These are phyloP conservation scores for Melocanna baccifera DNA, from an alignment of 176 grass and related monocot species.

Conservation along the genomic window DNA sequence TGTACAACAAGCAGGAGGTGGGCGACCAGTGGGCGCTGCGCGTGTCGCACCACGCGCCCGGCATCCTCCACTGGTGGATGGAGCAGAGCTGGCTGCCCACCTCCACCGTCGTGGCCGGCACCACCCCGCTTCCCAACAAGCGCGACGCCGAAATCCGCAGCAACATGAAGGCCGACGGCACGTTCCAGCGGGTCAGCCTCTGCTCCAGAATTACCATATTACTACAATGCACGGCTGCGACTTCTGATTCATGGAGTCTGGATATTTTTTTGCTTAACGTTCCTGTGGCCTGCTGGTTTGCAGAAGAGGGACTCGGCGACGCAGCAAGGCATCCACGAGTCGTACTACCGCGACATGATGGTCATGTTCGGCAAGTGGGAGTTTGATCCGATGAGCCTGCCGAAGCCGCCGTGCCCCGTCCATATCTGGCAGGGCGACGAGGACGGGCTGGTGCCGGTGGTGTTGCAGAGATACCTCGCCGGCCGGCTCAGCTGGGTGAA, in stretches of 20 bases:
- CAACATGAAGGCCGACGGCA: conserved; percentile 5
- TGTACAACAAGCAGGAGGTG: conserved; percentile 48
- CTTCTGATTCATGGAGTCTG: background rate
- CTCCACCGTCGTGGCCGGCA: conserved; percentile 62
- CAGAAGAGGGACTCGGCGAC: conserved; percentile 54
- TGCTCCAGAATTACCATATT: background rate
- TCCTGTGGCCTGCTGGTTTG: background rate
- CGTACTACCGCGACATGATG: conserved; percentile 71
- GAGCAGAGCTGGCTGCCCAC: conserved; percentile 70
- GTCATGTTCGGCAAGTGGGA: conserved; percentile 92
- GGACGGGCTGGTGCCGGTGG: conserved; percentile 66
- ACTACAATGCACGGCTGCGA: background rate
- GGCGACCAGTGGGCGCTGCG: conserved; percentile 74
- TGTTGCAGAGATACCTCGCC: conserved; percentile 55
- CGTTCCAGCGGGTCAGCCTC: conserved; percentile 36
- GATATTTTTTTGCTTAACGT: background rate
- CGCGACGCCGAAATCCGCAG: conserved; percentile 41
- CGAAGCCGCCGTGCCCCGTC: conserved; percentile 49
- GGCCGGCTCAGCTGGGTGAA: conserved; percentile 51
- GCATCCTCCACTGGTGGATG: conserved; percentile 87
- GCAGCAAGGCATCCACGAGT: conserved; percentile 77
- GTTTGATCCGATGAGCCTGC: conserved; percentile 72
- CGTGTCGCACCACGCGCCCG: conserved; percentile 54
- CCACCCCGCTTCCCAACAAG: conserved; percentile 52
- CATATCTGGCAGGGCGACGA: conserved; percentile 86